Base-by-base conservation (phyloP, 768 basidiomycete species). In the Scleroderma bovista region DNA sequence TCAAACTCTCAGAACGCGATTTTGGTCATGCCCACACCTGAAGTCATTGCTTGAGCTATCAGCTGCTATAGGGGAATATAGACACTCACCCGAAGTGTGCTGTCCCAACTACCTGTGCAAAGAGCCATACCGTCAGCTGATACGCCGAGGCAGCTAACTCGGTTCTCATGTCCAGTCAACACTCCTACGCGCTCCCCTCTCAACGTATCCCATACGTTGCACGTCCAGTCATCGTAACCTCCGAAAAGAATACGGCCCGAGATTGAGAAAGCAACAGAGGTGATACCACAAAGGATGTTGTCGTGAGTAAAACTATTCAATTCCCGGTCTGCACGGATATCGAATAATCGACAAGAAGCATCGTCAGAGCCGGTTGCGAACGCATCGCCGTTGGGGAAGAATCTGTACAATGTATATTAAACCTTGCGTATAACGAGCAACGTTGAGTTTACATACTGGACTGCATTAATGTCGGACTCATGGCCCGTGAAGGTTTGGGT, bases 181-280 rank as follows among this genome's bases (percentile, higher is more conserved):
- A 99, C 96, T 50, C 95, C 95, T 36, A 99, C 93, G 49, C 95
- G 88, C 69, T 98, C 95, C 48, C 96, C 96, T 70, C 95, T 96
- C 62, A 99, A 77, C 24, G 94, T 97, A 67, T 99, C 95, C 95
- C 95, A 99, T 46, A 98, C 95, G 65, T 99, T 99, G 76, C 93
- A 94, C 58, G 96, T 98, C 90, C 96, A 98, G 66, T 99, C 95
- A 69, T 99, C 95, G 66, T 99, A 99, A 37, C 95, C 95, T 56
- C 96, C 95, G 58, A 99, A 99, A 34, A 99, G 77, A 60, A 99
- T 91, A 52, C 95, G 88, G 33, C 95, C 95, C 23, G 94, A 97
- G 58, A 92, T 90, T 4, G 95, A 98, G 76, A 99, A 99, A 13
- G 93, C 95, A 57, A 99, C 96, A 4, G 94, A 97, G 13, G 95